Base-by-base conservation (phyloP, 345 rosid genomes). In the Euphorbia lathyris region DNA sequence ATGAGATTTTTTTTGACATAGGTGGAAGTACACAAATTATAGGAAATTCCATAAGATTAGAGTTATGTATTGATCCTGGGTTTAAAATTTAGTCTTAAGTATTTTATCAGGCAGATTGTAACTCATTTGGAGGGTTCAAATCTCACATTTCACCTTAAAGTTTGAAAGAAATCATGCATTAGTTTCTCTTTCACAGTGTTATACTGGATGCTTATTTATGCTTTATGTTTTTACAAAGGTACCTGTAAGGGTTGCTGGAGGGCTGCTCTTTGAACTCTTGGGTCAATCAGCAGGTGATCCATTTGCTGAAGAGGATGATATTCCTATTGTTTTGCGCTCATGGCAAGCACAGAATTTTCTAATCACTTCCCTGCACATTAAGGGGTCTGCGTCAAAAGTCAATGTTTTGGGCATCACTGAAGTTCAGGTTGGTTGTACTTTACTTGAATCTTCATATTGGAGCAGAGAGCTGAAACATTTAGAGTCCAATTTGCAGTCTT, bases 281-380 rank as follows among this genome's bases (percentile, higher is more conserved):
- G 99, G 99, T 34, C 99, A 95, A 76, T 95, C 99, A 63, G 97
- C 76, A 17, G 99, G 99, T 27, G 97, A 95, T 84, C 99, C 99
- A 62, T 71, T 76, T 74, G 85, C 76, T 48, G 86, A 88, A 68
- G 99, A 95, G 86, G 97, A 95, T 78, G 99, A 95, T 76, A 90
- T 86, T 63, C 97, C 99, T 0, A 76, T 92, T 68, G 99, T 95
- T 32, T 76, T 95, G 17, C 92, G 99, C 26, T 86, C 99, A 52
- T 95, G 99, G 99, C 99, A 92, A 80, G 99, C 97, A 48, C 91
- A 90, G 58, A 92, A 95, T 71, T 95, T 86, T 74, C 83, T 95
- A 66, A 56, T 94, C n/a, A 90, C 98, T 80, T 90, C 75, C 38
- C 74, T 91, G 71, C 98, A 94, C 73, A 52, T 91, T 26, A 94